Base-by-base conservation (phyloP, 202 grass and related monocot genomes). In the Brachypodium distachyon region DNA sequence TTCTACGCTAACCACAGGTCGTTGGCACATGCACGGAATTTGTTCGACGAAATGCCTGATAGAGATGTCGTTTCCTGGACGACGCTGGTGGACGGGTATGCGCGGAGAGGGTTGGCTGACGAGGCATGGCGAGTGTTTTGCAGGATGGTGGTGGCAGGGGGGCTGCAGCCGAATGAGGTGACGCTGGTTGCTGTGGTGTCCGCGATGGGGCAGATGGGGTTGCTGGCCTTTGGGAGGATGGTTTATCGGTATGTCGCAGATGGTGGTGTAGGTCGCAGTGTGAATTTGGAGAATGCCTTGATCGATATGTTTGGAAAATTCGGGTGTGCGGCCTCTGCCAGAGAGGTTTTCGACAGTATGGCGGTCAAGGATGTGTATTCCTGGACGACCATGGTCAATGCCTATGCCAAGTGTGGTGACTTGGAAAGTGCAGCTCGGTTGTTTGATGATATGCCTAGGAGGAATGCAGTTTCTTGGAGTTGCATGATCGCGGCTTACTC, bases 331-430 rank as follows among this genome's bases (percentile, higher is more conserved):
- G 33, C 27, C 52, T 80, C 66, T 52, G 84, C 84, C 6, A 90
- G 29, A 66, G 82, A 85, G 67, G 74, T 90, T 73, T 93, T 93
- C 6, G 66, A 90, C 1, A 14, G 53, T 3, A 90, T 93, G 65
- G 23, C 0, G 0, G 22, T 40, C 46, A 93, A 83, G 82, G 84
- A 93, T 74, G 87, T 88, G 47, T 93, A 85, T 42, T 83, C 91
- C 12, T 85, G 91, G 91, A 93, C 84, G 12, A 87, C 78, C 62
- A 90, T 99, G 80, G 85, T 96, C 23, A 87, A 87, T 6, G 85
- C 90, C 28, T 93, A 89, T 83, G 85, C 83, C 1, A 92, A 80
- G 71, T 90, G 78, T 16, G 72, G 87, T 43, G 81, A 93, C 73
- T 39, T 96, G 50, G 66, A 61, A 22, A 87, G 61, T 29, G 90